phyloP scores from a whole-genome alignment of 331 rosid species.

The Cucumis variabilis region DNA sequence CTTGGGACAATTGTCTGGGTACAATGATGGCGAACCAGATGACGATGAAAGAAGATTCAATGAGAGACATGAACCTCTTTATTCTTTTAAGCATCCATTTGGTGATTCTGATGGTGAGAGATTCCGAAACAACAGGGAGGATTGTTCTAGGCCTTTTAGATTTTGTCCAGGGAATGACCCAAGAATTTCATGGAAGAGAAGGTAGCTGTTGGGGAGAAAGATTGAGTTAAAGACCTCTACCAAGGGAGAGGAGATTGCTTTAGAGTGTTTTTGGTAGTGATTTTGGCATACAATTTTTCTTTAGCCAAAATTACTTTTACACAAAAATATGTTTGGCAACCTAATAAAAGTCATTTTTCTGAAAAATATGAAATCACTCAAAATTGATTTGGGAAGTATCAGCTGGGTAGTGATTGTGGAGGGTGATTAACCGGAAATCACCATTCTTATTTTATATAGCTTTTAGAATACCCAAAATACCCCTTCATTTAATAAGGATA shows the following conservation, averaged over 20 bases:
- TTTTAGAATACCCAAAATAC: no score
- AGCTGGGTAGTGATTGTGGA: no score
- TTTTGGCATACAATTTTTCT: no score
- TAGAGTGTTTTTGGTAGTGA: neutral
- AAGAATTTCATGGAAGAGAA: conserved; percentile 76
- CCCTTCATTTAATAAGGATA: no score
- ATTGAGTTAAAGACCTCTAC: neutral
- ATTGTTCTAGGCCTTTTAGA: conserved; percentile 72
- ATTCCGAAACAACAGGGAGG: conserved; percentile 71
- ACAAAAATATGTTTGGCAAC: no score
- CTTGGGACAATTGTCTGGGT: conserved; percentile 63
- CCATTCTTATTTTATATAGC: no score
- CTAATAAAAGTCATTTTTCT: no score
- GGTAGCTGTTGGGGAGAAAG: conserved; percentile 48
- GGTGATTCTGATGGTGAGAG: conserved; percentile 61
- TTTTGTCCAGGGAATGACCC: conserved; percentile 69
- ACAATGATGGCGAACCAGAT: conserved; percentile 65
- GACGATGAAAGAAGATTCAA: conserved; percentile 80
- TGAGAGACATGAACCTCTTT: conserved; percentile 63
- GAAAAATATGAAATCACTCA: no score
- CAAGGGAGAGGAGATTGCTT: conserved; percentile 11
- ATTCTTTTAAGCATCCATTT: conserved; percentile 76
- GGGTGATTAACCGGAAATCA: no score
- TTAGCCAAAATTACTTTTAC: no score
- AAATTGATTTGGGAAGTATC: no score